phyloP scores from a whole-genome alignment of 1,139 yeast species.

The Candida freyschussii region DNA sequence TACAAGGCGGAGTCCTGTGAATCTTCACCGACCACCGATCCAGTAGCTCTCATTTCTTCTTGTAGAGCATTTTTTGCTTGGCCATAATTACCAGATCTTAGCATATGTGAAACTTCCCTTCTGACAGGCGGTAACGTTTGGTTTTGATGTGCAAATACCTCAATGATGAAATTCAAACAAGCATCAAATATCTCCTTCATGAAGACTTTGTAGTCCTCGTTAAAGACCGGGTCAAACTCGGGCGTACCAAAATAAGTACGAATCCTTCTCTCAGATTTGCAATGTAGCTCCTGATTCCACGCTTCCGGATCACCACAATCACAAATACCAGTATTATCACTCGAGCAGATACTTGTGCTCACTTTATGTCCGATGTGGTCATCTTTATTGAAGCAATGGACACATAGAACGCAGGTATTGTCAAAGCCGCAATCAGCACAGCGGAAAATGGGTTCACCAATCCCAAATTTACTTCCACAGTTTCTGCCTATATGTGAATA shows the following conservation, averaged over 20 bases:
- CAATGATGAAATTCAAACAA: slow-evolving; percentile 45
- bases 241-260: slow-evolving; percentile 33
- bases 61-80: slow-evolving; percentile 1
- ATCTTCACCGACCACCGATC: slow-evolving; percentile 13
- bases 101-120: slow-evolving; percentile 2
- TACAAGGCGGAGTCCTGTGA: slow-evolving; percentile 33
- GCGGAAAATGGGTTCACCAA: slow-evolving; percentile 61
- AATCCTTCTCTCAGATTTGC: slow-evolving; percentile 35
- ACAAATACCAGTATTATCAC: slow-evolving; percentile 54
- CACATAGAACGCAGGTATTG: slow-evolving; percentile 70
- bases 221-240: slow-evolving; percentile 44
- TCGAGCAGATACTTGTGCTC: slow-evolving; percentile 44
- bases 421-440: slow-evolving; percentile 69
- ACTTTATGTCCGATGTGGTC: slow-evolving; percentile 68
- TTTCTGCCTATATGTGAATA: slow-evolving; percentile 44
- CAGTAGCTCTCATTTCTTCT: slow-evolving; percentile 6
- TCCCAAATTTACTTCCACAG: slow-evolving; percentile 57
- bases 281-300: slow-evolving; percentile 43
- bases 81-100: not conserved
- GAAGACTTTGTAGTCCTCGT: slow-evolving; percentile 37
- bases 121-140: slow-evolving; percentile 20
- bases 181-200: slow-evolving; percentile 34
- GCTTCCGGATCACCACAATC: slow-evolving; percentile 72
- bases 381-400: slow-evolving; percentile 59
- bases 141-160: slow-evolving; percentile 32